Conservation (phyloP, 2,329 filamentous ascomycete species). For the Cladosporium sphaerospermum region DNA sequence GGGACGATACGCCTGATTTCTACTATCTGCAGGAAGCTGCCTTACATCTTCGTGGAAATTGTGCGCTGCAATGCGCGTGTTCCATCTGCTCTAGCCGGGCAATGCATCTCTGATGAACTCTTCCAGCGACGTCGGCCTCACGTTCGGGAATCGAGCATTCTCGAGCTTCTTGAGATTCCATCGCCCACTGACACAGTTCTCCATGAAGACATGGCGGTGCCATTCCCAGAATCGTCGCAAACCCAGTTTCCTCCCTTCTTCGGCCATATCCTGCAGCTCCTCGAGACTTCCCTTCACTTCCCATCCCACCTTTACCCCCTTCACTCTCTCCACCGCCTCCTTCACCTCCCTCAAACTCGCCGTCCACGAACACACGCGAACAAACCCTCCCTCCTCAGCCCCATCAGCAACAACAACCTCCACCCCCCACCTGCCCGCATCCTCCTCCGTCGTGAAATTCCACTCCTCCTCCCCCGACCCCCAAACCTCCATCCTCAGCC, state of each 20-base stretch:
- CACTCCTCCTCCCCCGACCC: background rate
- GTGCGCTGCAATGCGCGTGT: too few relatives aligned
- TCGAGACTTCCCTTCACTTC: background rate
- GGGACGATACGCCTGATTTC: too few relatives aligned
- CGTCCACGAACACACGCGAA: constrained; percentile 1
- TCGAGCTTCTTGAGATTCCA: constrained; percentile 4
- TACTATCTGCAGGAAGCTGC: too few relatives aligned
- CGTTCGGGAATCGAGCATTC: background rate
- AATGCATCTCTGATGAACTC: constrained; percentile 5
- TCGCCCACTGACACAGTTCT: constrained; percentile 3
- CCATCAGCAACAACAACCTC: background rate
- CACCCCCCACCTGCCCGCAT: background rate
- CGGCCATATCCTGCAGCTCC: background rate
- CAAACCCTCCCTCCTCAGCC: background rate
- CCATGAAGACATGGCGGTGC: constrained; percentile 5
- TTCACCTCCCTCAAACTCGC: constrained; percentile 1
- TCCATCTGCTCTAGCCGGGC: background rate
- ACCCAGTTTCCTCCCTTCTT: background rate
- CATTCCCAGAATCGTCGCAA: constrained; percentile 2
- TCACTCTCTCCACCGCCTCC: background rate
- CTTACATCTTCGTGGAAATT: too few relatives aligned
- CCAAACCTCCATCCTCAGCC: constrained; percentile 1
- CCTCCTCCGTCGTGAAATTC: constrained; percentile 1
- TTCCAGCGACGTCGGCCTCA: constrained; percentile 8
- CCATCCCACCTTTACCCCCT: background rate